These are phyloP conservation scores for Puya raimondii DNA, from an alignment of 176 grass and related monocot genomes.

Conservation along the genomic window DNA sequence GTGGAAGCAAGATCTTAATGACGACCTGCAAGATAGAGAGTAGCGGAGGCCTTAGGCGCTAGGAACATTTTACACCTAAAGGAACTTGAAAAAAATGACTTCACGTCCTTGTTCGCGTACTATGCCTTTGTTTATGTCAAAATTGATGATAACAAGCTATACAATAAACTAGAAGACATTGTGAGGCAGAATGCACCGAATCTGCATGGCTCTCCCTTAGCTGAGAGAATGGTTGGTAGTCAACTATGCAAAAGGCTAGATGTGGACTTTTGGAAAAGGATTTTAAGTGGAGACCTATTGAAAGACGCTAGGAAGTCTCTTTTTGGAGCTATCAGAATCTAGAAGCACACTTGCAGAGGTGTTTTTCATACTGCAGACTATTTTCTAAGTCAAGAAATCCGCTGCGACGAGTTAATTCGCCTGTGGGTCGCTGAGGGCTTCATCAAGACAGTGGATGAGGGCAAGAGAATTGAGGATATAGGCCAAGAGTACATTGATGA, in stretches of 20 bases:
- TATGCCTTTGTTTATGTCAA: neutral
- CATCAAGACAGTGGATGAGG: neutral
- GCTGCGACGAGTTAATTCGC: neutral
- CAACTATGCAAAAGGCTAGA: neutral
- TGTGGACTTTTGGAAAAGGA: slow-evolving; percentile 9
- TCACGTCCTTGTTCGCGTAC: slow-evolving; percentile 19
- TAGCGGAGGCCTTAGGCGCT: neutral
- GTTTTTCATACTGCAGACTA: slow-evolving; percentile 27
- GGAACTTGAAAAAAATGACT: slow-evolving; percentile 10
- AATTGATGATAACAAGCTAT: neutral
- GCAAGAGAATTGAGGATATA: neutral
- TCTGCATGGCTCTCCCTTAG: slow-evolving; percentile 16
- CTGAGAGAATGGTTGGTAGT: slow-evolving; percentile 5
- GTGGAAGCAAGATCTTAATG: slow-evolving; percentile 26
- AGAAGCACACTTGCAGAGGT: slow-evolving; percentile 6
- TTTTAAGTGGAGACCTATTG: slow-evolving; percentile 3
- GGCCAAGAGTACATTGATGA: slow-evolving; percentile 10
- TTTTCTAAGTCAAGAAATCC: slow-evolving; percentile 5
- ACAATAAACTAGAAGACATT: neutral
- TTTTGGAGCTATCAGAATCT: slow-evolving; percentile 27
- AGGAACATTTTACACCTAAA: neutral
- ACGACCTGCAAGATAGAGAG: slow-evolving; percentile 13
- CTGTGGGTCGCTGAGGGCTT: slow-evolving; percentile 15
- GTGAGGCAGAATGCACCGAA: slow-evolving; percentile 6
- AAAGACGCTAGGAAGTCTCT: slow-evolving; percentile 18